phyloP scores from a whole-genome alignment of 2,329 filamentous ascomycete species.

The Penicillium janthinellum region DNA sequence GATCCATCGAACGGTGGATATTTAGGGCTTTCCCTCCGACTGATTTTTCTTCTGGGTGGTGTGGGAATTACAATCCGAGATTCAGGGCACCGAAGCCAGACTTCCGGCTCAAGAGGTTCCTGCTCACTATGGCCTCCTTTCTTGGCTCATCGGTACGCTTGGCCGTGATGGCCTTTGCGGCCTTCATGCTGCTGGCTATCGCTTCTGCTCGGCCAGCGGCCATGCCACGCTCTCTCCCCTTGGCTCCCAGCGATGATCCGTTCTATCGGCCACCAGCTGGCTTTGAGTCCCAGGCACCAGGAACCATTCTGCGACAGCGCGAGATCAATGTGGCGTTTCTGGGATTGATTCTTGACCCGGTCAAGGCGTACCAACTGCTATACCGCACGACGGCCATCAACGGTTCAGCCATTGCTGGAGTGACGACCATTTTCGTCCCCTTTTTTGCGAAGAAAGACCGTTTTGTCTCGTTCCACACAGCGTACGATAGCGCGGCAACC shows the following conservation, averaged over 20 bases:
- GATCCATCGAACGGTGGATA: constrained; percentile 6
- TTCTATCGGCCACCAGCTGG: constrained; percentile 32
- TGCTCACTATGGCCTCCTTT: constrained; percentile 12
- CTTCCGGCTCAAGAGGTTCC: not conserved
- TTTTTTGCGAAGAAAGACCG: constrained; percentile 24
- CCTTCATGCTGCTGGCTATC: constrained; percentile 14
- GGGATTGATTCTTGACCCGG: constrained; percentile 25
- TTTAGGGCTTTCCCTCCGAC: constrained; percentile 16
- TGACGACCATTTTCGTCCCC: constrained; percentile 46
- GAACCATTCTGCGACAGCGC: constrained; percentile 29
- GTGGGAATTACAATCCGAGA: constrained; percentile 3
- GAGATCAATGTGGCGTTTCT: constrained; percentile 23
- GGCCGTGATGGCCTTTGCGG: constrained; percentile 14
- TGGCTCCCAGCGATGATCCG: constrained; percentile 24
- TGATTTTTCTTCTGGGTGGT: not conserved
- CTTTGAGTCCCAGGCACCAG: constrained; percentile 25
- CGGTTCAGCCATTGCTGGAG: constrained; percentile 42
- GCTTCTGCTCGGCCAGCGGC: constrained; percentile 14
- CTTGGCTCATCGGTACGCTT: constrained; percentile 7
- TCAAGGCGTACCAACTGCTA: constrained; percentile 41
- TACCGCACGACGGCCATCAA: constrained; percentile 46
- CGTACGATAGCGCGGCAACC: constrained; percentile 34
- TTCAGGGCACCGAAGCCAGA: too few relatives aligned
- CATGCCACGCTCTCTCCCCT: constrained; percentile 3
- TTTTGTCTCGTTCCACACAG: constrained; percentile 49